Conservation (phyloP, 257 asterid species). For the Gentiana macrophylla region DNA sequence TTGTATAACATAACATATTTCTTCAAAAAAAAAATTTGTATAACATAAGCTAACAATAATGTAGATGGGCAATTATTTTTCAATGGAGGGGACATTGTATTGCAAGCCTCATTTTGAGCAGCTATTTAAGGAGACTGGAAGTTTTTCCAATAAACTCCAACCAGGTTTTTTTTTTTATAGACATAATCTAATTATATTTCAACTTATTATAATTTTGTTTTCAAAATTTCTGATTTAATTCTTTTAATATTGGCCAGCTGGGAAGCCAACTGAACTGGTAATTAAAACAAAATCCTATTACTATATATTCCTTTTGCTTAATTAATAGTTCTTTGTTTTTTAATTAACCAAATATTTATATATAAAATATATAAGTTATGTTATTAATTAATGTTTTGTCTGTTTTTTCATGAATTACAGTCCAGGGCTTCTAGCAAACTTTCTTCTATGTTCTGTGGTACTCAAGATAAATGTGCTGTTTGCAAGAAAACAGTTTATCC, state of each 20-base stretch:
- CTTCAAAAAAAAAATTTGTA: too few species aligned
- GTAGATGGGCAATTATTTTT: slow-evolving; percentile 83
- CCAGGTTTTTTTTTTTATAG: slow-evolving; percentile 38
- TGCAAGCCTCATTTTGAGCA: slow-evolving; percentile 86
- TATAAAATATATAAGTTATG: not conserved
- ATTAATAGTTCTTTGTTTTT: not conserved
- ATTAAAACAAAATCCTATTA: not conserved
- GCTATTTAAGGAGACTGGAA: slow-evolving; percentile 68
- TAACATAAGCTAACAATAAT: too few species aligned
- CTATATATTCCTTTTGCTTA: too few species aligned
- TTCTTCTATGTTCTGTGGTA: slow-evolving; percentile 33
- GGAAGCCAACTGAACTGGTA: slow-evolving; percentile 22
- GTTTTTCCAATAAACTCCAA: slow-evolving; percentile 48
- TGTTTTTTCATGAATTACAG: slow-evolving; percentile 12
- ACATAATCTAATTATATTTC: not conserved
- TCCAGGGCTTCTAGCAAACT: slow-evolving; percentile 33
- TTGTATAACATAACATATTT: too few species aligned
- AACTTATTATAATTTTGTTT: not conserved
- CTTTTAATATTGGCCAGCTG: slow-evolving; percentile 12
- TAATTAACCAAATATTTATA: not conserved
- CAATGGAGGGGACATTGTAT: slow-evolving; percentile 64
- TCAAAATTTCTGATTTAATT: not conserved
- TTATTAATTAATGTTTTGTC: too few species aligned
- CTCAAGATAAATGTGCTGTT: slow-evolving; percentile 35
- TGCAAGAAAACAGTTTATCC: slow-evolving; percentile 39